Base-by-base conservation (phyloP, 2,329 filamentous ascomycete genomes). In the Lachnellula subtilissima region DNA sequence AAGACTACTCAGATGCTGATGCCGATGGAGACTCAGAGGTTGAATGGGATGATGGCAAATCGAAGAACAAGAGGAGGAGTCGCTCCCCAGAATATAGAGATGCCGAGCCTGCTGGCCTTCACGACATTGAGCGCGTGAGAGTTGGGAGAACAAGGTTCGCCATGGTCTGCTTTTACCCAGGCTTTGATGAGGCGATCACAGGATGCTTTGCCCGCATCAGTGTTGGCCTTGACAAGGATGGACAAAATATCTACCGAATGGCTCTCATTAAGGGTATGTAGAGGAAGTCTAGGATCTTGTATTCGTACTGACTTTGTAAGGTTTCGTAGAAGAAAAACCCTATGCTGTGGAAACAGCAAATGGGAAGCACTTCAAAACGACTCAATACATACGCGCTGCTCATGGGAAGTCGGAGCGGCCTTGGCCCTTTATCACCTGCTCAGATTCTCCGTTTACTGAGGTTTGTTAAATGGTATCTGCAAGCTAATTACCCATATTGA, bases 401-500 rank as follows among this genome's bases (percentile, higher is more conserved):
- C 88, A 96, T 69, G 94, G 94, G 47, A 91, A 92, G 65, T 81
- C 88, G 0, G 82, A 91, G 68, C 88, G 87, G 70, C 85, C 92
- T 37, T 97, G 91, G 74, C 91, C 92, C 4, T 97, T 97, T 72
- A 87, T 94, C 59, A 87, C 87, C 60, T 92, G 93, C 69, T 97
- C 94, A 0, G 92, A 96, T 70, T 84, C 86, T 50, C 78, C 80
- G 43, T 89, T 97, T 67, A 89, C 88, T n/a, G 91, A 94, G 72
- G 88, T 90, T 76, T 61, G 78, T 70, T 48, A 7, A 8, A 19
- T 15, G 19, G 15, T 2, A 47, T 23, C 17, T 19, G 43, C 22
- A 17, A 17, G 40, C 43, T 14, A 43, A n/a, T 47, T 55, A 48
- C 23, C n/a, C 11, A 40, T 56, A 46, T 58, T 62, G 42, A 66